Percentiles rank a stretch among this genome's conserved stretches.
These are phyloP conservation scores for Stentor roeselii DNA, from an alignment of 73 alveolate genomes.

Conservation along the genomic window DNA sequence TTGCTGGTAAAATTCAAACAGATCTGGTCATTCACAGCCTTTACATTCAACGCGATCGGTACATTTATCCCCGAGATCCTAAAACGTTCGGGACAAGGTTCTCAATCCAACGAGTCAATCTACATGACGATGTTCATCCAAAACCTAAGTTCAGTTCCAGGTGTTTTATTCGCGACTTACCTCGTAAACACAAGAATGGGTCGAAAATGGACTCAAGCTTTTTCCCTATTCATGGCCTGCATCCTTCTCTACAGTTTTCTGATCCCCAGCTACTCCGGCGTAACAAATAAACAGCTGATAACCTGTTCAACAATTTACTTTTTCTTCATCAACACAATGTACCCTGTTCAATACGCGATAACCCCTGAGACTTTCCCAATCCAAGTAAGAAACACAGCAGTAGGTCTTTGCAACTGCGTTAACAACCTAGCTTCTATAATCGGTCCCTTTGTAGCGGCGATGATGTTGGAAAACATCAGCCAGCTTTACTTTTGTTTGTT, in stretches of 20 bases:
- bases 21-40: conserved; percentile 24
- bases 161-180: conserved; percentile 17
- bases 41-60: conserved; percentile 2
- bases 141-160: background rate
- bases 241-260: background rate
- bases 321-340: background rate
- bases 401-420: conserved; percentile 20
- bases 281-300: background rate
- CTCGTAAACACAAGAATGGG: background rate
- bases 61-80: conserved; percentile 8
- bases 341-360: conserved; percentile 24
- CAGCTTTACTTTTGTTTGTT: background rate
- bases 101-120: background rate
- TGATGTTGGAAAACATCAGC: background rate
- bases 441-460: background rate
- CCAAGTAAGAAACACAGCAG: conserved; percentile 19
- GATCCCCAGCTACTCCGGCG: background rate
- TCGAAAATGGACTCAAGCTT: conserved; percentile 22
- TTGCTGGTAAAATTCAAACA: background rate
- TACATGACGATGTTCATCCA: conserved; percentile 13
- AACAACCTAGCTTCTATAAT: conserved; percentile 7
- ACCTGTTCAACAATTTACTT: background rate
- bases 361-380: conserved; percentile 20
- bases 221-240: conserved; percentile 2
- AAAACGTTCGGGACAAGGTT: background rate